Evolutionary conservation across 2,329 filamentous ascomycete species (phyloP), one percentile per base, ranked within the genome.

Genomic region (Fusarium fracticaudum): DNA sequence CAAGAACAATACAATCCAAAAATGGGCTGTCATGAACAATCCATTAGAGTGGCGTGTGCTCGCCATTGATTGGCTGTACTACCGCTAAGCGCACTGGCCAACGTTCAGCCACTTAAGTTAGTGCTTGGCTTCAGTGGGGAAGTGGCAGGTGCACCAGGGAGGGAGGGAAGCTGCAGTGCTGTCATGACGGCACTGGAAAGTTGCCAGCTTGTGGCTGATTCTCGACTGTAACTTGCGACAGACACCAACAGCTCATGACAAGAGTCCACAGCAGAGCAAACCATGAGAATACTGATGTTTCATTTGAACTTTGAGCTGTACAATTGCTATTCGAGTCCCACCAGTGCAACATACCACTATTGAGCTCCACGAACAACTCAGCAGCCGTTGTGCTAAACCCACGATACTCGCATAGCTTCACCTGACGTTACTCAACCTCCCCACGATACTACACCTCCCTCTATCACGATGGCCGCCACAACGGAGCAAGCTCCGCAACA

Each of bases 381-480:
- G 41, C 37, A 59, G 44, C 44, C 41, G 29, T 41, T 45, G 37
- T 14, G 33, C 47, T 50, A 44, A 43, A 47, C 24, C 43, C 33
- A 60, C 66, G 22, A 67, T 41, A 57, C 64, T 60, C 70, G 35
- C 29, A 50, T 72, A 72, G 69, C 72, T 69, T 72, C 60, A 74
- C 54, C 12, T 20, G 9, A n/a, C 31, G 18, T 53, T 54, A 26
- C 37, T 50, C 35, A 26, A 33, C 20, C 22, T 54, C 22, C 29
- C 29, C 24, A 50, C 60, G 35, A 67, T 35, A 55, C 61, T 26
- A 40, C 18, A 41, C 35, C 6, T 22, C 14, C 43, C 20, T 35
- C 26, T 20, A 15, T 13, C 63, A 65, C 61, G 75, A 82, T 85
- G 83, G 76, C 81, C 64, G 55, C 80, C 20, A 63, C 76, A 13